phyloP scores from a whole-genome alignment of 805 yeast species.

The Schwanniomyces sp. region DNA sequence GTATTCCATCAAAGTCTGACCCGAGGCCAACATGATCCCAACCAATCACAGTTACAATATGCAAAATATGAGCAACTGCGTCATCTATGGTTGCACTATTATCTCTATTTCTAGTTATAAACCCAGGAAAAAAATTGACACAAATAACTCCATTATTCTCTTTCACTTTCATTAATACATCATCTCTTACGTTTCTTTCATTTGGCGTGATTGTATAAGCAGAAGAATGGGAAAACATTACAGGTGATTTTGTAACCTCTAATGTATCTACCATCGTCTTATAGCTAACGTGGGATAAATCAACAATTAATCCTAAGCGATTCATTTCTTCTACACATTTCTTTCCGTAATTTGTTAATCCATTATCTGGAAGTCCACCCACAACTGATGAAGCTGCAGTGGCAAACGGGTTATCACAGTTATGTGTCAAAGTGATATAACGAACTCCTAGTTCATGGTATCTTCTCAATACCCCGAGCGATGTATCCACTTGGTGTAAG shows the following conservation, averaged over 20 bases:
- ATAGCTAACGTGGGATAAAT: constrained; percentile 48
- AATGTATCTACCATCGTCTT: constrained; percentile 49
- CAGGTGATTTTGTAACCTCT: constrained; percentile 42
- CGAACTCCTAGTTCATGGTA: constrained; percentile 53
- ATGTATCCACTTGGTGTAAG: constrained; percentile 50
- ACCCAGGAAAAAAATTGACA: constrained; percentile 45
- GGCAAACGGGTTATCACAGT: constrained; percentile 59
- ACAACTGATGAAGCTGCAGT: constrained; percentile 51
- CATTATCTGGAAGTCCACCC: constrained; percentile 46
- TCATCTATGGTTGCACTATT: constrained; percentile 40
- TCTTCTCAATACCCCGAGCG: constrained; percentile 49
- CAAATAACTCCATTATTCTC: constrained; percentile 49
- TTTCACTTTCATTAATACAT: constrained; percentile 34
- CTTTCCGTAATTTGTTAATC: constrained; percentile 41
- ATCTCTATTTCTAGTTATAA: constrained; percentile 26
- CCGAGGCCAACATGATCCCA: constrained; percentile 56
- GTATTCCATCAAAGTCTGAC: constrained; percentile 55
- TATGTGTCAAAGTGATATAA: constrained; percentile 54
- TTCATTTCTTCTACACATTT: constrained; percentile 49
- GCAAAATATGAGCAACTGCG: constrained; percentile 45
- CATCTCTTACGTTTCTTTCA: constrained; percentile 23
- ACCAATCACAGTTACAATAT: constrained; percentile 44
- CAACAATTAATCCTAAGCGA: constrained; percentile 54
- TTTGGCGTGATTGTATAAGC: constrained; percentile 41
- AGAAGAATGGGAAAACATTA: constrained; percentile 50